Conservation (phyloP, 2,329 filamentous ascomycete genomes). For the Beauveria pseudobassiana region DNA sequence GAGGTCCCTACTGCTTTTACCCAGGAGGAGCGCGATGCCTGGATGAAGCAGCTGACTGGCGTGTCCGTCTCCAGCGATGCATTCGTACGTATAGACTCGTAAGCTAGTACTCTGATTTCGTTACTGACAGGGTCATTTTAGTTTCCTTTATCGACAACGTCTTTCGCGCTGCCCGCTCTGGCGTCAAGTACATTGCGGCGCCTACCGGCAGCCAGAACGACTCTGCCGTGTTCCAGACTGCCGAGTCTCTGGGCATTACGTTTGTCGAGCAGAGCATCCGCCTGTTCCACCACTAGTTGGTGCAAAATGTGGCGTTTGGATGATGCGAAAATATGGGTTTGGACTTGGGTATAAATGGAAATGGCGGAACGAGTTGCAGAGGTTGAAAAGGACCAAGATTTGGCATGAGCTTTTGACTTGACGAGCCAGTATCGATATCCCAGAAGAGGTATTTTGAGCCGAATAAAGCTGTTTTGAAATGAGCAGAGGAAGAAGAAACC, state of each 20-base stretch:
- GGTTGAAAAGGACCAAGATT: background rate
- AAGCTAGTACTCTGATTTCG: background rate
- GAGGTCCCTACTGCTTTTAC: slow-evolving; percentile 80
- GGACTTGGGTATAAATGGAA: background rate
- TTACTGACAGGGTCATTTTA: slow-evolving; percentile 28
- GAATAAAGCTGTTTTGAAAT: background rate
- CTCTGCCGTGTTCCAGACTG: slow-evolving; percentile 72
- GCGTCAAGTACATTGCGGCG: slow-evolving; percentile 92
- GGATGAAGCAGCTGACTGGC: slow-evolving; percentile 72
- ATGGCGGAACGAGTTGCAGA: background rate
- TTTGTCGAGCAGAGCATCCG: slow-evolving; percentile 94
- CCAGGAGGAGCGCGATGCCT: slow-evolving; percentile 73
- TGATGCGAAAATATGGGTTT: too few species aligned
- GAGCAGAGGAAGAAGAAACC: background rate
- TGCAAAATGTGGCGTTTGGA: background rate
- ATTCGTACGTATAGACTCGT: slow-evolving; percentile 58
- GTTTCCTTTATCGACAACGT: slow-evolving; percentile 99
- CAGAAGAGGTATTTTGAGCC: background rate
- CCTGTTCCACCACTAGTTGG: slow-evolving; percentile 80
- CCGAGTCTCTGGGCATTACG: slow-evolving; percentile 83
- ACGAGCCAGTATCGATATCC: background rate
- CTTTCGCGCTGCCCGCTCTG: slow-evolving; percentile 80
- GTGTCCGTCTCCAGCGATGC: slow-evolving; percentile 91
- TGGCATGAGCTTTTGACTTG: too few species aligned
- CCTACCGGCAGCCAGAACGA: slow-evolving; percentile 88